A percentile compares a stretch with the other conserved stretches of the same genome.
phyloP scores from a whole-genome alignment of 2,329 filamentous ascomycete genomes.

The Metarhizium sp. region DNA sequence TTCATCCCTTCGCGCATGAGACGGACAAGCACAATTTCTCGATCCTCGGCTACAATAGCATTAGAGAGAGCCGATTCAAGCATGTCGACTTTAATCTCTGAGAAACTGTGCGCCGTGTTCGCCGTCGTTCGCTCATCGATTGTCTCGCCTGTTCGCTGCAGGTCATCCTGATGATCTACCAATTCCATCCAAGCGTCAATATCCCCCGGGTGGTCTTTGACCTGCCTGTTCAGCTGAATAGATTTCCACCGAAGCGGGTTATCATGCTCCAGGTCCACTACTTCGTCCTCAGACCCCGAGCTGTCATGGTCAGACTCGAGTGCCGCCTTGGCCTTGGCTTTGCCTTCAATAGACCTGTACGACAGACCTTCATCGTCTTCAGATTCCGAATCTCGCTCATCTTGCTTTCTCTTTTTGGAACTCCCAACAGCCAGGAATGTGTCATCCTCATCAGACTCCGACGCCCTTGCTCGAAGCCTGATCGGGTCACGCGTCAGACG shows the following conservation, averaged over 20 bases:
- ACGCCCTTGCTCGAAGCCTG: slow-evolving; percentile 23
- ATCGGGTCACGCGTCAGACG: slow-evolving; percentile 28
- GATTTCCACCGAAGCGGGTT: slow-evolving; percentile 44
- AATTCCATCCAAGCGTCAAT: slow-evolving; percentile 67
- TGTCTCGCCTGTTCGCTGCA: slow-evolving; percentile 44
- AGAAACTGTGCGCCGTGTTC: slow-evolving; percentile 58
- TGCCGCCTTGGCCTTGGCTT: slow-evolving; percentile 39
- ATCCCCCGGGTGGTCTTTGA: slow-evolving; percentile 58
- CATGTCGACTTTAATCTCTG: slow-evolving; percentile 71
- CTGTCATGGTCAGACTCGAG: slow-evolving; percentile 42
- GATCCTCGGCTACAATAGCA: slow-evolving; percentile 33
- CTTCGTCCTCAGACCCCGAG: slow-evolving; percentile 31
- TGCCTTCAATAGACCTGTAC: slow-evolving; percentile 58
- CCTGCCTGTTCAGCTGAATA: slow-evolving; percentile 51
- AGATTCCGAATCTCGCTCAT: slow-evolving; percentile 22
- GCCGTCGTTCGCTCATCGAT: slow-evolving; percentile 36
- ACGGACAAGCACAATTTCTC: slow-evolving; percentile 53
- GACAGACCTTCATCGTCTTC: slow-evolving; percentile 41
- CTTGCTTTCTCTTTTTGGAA: slow-evolving; percentile 33
- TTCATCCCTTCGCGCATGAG: slow-evolving; percentile 66
- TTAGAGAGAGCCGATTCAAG: slow-evolving; percentile 67
- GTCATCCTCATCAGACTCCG: slow-evolving; percentile 15
- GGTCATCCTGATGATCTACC: slow-evolving; percentile 65
- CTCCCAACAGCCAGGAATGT: slow-evolving; percentile 40
- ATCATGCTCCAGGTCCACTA: slow-evolving; percentile 22